A percentile compares a stretch with the other conserved stretches of the same genome.
These are phyloP conservation scores for Fraxinus latifolia DNA, from an alignment of 305 asterid genomes.

Conservation along the genomic window DNA sequence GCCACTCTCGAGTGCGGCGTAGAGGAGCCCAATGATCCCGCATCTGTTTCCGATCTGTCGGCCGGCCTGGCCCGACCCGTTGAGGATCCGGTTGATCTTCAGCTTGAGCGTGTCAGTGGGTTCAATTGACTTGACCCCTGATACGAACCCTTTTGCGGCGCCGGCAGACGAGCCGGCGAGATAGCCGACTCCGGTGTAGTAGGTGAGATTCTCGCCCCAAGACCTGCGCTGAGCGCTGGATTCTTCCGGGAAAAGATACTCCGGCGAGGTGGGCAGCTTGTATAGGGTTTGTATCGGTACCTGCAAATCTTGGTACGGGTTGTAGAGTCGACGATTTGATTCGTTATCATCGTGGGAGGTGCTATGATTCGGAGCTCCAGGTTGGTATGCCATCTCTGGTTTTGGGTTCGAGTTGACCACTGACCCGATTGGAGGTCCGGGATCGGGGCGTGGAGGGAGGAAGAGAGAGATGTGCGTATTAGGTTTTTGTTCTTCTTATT, in stretches of 20 bases:
- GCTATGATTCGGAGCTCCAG: constrained; percentile 50
- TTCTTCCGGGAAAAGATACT: constrained; percentile 82
- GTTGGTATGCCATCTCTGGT: constrained; percentile 58
- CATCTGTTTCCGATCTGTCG: constrained; percentile 70
- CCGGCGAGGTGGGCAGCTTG: constrained; percentile 81
- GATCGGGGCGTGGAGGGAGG: not conserved
- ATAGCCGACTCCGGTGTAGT: constrained; percentile 80
- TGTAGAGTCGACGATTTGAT: constrained; percentile 69
- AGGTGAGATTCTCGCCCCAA: constrained; percentile 91
- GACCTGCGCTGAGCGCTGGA: constrained; percentile 76
- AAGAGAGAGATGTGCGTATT: not conserved
- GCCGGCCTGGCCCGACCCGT: constrained; percentile 79
- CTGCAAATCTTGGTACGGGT: constrained; percentile 77
- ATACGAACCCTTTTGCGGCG: constrained; percentile 60
- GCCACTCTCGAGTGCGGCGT: constrained; percentile 84
- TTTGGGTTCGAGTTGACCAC: not conserved
- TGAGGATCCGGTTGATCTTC: constrained; percentile 64
- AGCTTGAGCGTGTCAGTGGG: constrained; percentile 68
- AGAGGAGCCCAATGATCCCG: constrained; percentile 79
- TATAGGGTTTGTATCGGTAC: constrained; percentile 58
- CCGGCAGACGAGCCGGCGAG: constrained; percentile 70
- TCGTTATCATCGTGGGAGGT: constrained; percentile 29
- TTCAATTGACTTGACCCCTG: constrained; percentile 68
- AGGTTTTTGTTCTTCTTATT: not conserved
- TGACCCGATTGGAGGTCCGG: not conserved